These are phyloP conservation scores for Polytrichum formosum DNA, from an alignment of 225 moss, liverwort and hornwort species.

Conservation along the genomic window DNA sequence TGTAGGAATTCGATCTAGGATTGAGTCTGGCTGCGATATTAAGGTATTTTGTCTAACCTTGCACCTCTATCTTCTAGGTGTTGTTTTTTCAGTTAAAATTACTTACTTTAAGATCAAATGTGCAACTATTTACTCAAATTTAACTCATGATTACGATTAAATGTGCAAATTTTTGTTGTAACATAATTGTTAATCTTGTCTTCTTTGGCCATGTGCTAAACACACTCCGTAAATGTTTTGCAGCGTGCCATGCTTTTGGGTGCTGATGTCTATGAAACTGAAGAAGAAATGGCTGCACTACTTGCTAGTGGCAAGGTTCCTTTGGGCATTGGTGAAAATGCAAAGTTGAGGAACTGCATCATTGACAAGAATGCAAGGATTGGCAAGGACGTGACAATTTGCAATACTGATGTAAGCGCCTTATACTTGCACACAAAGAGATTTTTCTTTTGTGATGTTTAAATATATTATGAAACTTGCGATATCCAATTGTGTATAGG, in stretches of 20 bases:
- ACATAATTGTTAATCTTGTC: too few species aligned
- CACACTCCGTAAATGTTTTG: neutral
- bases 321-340: constrained; percentile 63
- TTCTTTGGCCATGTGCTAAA: too few species aligned
- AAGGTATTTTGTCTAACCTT: constrained; percentile 15
- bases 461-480: neutral
- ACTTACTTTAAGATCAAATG: too few species aligned
- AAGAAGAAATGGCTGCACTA: constrained; percentile 42
- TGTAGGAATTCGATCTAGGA: constrained; percentile 53
- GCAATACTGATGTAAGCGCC: constrained; percentile 54
- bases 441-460: neutral
- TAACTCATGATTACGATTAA: too few species aligned
- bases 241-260: constrained; percentile 58
- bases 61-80: too few species aligned
- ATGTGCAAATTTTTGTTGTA: too few species aligned
- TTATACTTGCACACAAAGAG: neutral
- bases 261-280: constrained; percentile 58
- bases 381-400: constrained; percentile 51
- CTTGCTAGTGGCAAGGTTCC: constrained; percentile 60
- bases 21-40: constrained; percentile 47
- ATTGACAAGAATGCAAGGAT: constrained; percentile 73
- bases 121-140: too few species aligned
- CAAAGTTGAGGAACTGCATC: constrained; percentile 56
- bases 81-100: too few species aligned
- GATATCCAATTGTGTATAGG: neutral